Base-by-base conservation (phyloP, 345 rosid species). In the Linum lewisii region DNA sequence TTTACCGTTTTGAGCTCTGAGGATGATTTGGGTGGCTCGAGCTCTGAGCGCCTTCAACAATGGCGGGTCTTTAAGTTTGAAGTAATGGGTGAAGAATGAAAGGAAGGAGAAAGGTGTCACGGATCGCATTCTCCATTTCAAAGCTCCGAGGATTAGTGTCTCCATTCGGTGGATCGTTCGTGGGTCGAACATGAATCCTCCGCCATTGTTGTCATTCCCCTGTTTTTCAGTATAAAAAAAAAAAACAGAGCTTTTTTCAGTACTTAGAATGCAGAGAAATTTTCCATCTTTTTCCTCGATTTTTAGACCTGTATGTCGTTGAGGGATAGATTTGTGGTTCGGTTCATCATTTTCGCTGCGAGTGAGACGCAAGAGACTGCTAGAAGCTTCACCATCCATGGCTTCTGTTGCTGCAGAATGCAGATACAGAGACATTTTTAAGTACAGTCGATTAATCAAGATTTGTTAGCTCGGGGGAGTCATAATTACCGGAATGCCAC, bases 121-220 rank as follows among this genome's bases (percentile, higher is more conserved):
- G 16, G 97, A 90, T 20, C 97, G 86, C 95, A 84, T 90, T 67
- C 97, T 67, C 97, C 97, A 90, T 69, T 84, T 78, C 19, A 89
- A 75, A 62, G 87, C 84, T 50, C 88, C 95, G 68, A 90, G 72
- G 50, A 90, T 71, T 21, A 90, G 68, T 21, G 72, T 67, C 73
- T 90, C 95, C 93, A 90, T 86, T 64, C 84, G 70, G 68, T 83
- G 78, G 60, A 83, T 69, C 51, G 80, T 76, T 51, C 73, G 75
- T n/a, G 72, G 53, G 63, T 86, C 88, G 61, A 77, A 86, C 20
- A 77, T 60, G 21, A 78, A 63, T 29, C 79, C 81, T 37, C 68
- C 74, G 20, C 69, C 18, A 54, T 47, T 4, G 19, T 6, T 26
- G 24, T 38, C 8, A 58, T 70, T 7, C 21, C 51, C 38, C 62